Evolutionary conservation across 345 rosid genomes (phyloP), one percentile per base, ranked within the genome.

Genomic region (Hibiscus trionum): DNA sequence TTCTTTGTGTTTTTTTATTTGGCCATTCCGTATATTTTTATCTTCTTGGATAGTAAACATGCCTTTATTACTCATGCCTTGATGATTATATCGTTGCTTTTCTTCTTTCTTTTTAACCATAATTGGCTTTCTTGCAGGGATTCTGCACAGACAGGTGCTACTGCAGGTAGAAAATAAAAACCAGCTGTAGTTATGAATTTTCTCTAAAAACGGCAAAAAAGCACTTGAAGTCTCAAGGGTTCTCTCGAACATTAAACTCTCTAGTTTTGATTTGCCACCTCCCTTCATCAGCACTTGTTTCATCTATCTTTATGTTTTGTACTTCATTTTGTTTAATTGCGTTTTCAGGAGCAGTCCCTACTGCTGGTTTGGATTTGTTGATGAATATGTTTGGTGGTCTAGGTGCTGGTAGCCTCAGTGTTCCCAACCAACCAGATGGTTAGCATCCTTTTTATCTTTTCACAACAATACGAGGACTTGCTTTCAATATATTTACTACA

Each of bases 361-460:
- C 77, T 56, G 66, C 70, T 15, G 83, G 87, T 53, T 62, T 92
- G 80, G 97, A 87, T 31, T 73, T 88, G 75, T 81, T 92, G 88
- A 90, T 88, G 97, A 90, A 84, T 80, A 90, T 92, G 97, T 92
- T 92, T 84, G 91, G 97, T 50, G 84, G 86, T 65, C 97, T 91
- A 70, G 93, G 93, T 59, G 84, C 92, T 66, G 97, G 96, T 3
- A 80, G 92, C 70, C 72, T 92, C 66, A 78, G 86, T 47, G 87
- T 77, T 79, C 82, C 92, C 2, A 82, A 81, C 82, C 80, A 80
- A 79, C 69, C 93, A 5, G 78, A 88, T 76, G 96, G 97, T 91
- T 75, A 72, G 85, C 47, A 27, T 71, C 72, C 47, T 33, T 26
- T 70, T 69, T 46, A 56, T 62, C 29, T 71, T 50, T 33, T 58